A percentile compares a stretch with the other conserved stretches of the same genome.
Evolutionary conservation across 1,139 yeast genomes (phyloP).

Genomic region (Scheffersomyces segobiensis): DNA sequence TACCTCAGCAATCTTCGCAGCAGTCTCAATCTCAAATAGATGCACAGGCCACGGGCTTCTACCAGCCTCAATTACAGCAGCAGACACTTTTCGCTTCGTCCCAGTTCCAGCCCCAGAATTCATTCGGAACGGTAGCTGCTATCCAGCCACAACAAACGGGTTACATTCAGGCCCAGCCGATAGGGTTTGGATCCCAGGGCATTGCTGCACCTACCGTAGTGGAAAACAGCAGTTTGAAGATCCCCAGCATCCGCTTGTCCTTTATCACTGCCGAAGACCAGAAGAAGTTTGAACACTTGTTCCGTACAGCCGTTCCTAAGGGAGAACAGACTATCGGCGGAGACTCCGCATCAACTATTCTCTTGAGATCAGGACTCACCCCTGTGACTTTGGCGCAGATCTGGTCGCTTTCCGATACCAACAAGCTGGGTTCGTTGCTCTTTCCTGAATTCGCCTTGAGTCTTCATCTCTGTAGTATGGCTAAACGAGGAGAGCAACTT

Average conservation of each 20-base stretch:
- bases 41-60: slow-evolving; percentile 21
- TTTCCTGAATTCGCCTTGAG: slow-evolving; percentile 97
- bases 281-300: slow-evolving; percentile 77
- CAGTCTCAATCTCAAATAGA: slow-evolving; percentile 15
- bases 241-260: slow-evolving; percentile 71
- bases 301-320: slow-evolving; percentile 71
- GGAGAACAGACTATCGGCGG: slow-evolving; percentile 80
- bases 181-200: slow-evolving; percentile 27
- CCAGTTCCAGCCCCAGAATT: background rate
- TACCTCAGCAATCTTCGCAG: background rate
- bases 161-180: slow-evolving; percentile 37
- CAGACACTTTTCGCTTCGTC: background rate
- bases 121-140: slow-evolving; percentile 1
- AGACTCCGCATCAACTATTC: slow-evolving; percentile 73
- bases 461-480: slow-evolving; percentile 80
- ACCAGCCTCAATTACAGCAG: slow-evolving; percentile 23
- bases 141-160: slow-evolving; percentile 34
- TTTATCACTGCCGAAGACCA: slow-evolving; percentile 87
- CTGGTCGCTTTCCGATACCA: slow-evolving; percentile 90
- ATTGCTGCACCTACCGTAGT: slow-evolving; percentile 26
- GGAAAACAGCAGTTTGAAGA: slow-evolving; percentile 46
- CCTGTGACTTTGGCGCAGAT: slow-evolving; percentile 81
- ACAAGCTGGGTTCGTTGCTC: slow-evolving; percentile 77
- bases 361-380: slow-evolving; percentile 76
- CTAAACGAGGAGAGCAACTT: slow-evolving; percentile 72